These are phyloP conservation scores for Talaromyces liani DNA, from an alignment of 495 filamentous ascomycete species.

Conservation along the genomic window DNA sequence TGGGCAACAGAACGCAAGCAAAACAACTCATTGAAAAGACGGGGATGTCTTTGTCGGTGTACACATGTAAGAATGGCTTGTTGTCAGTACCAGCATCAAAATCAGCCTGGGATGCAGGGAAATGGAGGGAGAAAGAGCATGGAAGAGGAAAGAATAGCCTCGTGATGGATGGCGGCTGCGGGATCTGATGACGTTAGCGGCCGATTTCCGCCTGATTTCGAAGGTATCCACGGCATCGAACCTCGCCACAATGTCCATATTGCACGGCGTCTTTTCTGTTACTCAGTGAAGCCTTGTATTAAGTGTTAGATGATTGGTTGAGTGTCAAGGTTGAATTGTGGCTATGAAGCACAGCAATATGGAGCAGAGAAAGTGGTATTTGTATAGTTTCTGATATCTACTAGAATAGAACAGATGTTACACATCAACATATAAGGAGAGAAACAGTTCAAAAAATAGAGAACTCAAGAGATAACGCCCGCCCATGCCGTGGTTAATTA, in stretches of 20 bases:
- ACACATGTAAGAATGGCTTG: background rate
- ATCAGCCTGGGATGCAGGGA: background rate
- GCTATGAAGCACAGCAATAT: background rate
- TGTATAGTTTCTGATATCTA: background rate
- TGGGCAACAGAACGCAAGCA: background rate
- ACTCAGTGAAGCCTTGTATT: background rate
- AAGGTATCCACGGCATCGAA: background rate
- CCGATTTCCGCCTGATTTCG: background rate
- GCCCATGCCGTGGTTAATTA: constrained; percentile 10
- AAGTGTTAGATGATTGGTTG: background rate
- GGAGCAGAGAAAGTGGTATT: background rate
- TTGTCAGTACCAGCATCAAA: background rate
- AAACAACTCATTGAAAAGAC: background rate
- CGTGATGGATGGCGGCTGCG: background rate
- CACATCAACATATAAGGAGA: background rate
- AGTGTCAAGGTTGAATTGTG: background rate
- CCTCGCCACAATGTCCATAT: background rate
- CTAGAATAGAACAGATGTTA: background rate
- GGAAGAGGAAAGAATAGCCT: constrained; percentile 2
- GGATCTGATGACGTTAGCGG: constrained; percentile 6
- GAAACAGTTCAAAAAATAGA: background rate
- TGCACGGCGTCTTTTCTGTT: background rate
- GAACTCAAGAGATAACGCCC: constrained; percentile 7
- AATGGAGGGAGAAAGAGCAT: background rate
- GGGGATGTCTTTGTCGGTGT: background rate